A percentile compares a stretch with the other conserved stretches of the same genome.
These are phyloP conservation scores for Ceriops zippeliana DNA, from an alignment of 345 rosid species.

Conservation along the genomic window DNA sequence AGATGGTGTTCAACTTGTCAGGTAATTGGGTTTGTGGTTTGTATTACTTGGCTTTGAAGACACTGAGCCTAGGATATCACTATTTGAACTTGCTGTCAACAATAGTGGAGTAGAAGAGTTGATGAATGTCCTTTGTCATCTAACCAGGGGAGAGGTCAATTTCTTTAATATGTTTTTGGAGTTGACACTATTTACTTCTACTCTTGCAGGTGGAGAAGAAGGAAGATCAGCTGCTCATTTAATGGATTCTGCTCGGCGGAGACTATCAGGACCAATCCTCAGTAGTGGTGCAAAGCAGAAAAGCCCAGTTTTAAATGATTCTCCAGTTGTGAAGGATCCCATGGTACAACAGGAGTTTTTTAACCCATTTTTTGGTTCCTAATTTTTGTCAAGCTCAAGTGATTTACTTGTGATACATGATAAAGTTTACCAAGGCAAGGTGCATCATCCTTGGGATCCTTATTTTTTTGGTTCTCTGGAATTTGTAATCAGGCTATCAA, in stretches of 20 bases:
- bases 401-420: background rate
- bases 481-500: no score
- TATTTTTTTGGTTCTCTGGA: no score
- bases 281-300: slow-evolving; percentile 68
- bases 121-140: background rate
- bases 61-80: background rate
- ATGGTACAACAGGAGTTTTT: slow-evolving; percentile 36
- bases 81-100: background rate
- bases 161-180: background rate
- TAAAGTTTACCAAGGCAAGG: background rate
- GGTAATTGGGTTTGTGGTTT: no score
- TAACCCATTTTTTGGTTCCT: background rate
- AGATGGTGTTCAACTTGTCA: no score
- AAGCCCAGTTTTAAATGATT: slow-evolving; percentile 51
- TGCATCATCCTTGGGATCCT: background rate
- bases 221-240: slow-evolving; percentile 42
- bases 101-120: background rate
- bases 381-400: background rate
- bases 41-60: background rate
- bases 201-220: slow-evolving; percentile 44
- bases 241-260: slow-evolving; percentile 65
- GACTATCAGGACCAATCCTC: slow-evolving; percentile 59
- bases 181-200: background rate
- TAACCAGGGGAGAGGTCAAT: background rate
- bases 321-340: slow-evolving; percentile 48